Percentiles rank a stretch among this genome's conserved stretches.
These are phyloP conservation scores for Cryptococcus amylolentus DNA, from an alignment of 1,284 basidiomycete genomes.

Conservation along the genomic window DNA sequence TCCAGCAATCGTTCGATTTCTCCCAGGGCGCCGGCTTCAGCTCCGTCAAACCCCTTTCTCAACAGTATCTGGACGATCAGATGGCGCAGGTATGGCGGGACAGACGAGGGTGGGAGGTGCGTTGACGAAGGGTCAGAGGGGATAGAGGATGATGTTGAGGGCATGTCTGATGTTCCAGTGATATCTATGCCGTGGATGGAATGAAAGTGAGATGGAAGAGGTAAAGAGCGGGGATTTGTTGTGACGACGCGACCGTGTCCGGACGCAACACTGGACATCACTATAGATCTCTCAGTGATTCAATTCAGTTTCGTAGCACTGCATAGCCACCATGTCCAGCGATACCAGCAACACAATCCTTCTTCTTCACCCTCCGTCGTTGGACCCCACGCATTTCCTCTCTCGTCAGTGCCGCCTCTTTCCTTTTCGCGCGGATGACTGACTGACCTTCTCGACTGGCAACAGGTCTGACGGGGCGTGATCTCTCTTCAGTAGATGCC, in stretches of 20 bases:
- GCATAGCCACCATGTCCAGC: background rate
- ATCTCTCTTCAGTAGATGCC: background rate
- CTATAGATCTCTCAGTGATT: background rate
- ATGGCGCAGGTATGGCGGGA: conserved; percentile 29
- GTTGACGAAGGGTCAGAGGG: background rate
- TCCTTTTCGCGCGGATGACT: background rate
- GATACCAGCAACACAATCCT: conserved; percentile 23
- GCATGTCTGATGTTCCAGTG: background rate
- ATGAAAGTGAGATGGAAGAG: background rate
- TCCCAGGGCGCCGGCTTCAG: conserved; percentile 40
- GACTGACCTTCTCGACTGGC: background rate
- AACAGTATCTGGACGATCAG: conserved; percentile 27
- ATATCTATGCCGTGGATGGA: background rate
- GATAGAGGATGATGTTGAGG: conserved; percentile 5
- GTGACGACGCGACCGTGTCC: background rate
- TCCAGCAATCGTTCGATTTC: conserved; percentile 43
- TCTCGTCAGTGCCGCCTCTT: conserved; percentile 17
- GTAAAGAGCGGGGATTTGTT: conserved; percentile 1
- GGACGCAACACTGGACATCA: background rate
- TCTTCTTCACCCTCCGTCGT: conserved; percentile 17
- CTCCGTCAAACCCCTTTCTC: conserved; percentile 36
- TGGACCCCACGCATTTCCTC: conserved; percentile 26
- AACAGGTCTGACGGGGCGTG: conserved; percentile 11
- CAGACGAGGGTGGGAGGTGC: conserved; percentile 20
- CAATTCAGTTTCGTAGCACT: background rate